Conservation (phyloP, 192 early-diverging fungal genomes). For the Rhizophlyctis rosea region DNA sequence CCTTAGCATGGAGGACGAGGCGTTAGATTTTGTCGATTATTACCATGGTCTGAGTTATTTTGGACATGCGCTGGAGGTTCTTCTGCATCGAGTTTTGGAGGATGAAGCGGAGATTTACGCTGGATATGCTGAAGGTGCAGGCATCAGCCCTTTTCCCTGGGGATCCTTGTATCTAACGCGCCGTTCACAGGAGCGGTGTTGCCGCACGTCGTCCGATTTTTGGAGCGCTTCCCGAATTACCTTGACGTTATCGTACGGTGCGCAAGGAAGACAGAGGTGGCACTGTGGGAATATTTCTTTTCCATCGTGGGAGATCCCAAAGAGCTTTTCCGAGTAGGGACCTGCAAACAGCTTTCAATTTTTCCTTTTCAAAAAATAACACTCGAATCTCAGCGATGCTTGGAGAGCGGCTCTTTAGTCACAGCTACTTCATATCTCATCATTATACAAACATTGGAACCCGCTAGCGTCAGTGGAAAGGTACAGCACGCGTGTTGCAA, state of each 20-base stretch:
- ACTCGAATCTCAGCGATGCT: slow-evolving; percentile 51
- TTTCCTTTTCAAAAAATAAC: neutral
- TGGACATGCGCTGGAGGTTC: slow-evolving; percentile 86
- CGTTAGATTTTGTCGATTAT: slow-evolving; percentile 61
- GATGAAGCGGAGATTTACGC: slow-evolving; percentile 63
- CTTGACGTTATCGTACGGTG: slow-evolving; percentile 91
- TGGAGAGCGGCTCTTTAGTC: slow-evolving; percentile 62
- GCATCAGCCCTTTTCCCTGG: neutral
- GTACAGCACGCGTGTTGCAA: slow-evolving; percentile 29
- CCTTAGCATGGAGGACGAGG: slow-evolving; percentile 47
- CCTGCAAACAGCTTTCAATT: neutral
- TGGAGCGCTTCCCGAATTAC: slow-evolving; percentile 75
- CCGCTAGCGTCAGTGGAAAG: slow-evolving; percentile 59
- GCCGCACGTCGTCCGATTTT: slow-evolving; percentile 66
- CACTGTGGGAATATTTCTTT: slow-evolving; percentile 88
- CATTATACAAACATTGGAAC: slow-evolving; percentile 88
- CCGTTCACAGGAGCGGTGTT: slow-evolving; percentile 53
- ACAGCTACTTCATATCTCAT: slow-evolving; percentile 93
- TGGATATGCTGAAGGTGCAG: slow-evolving; percentile 19
- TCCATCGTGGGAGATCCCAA: slow-evolving; percentile 78
- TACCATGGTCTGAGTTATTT: slow-evolving; percentile 84
- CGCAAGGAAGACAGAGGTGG: slow-evolving; percentile 93
- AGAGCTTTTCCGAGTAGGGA: slow-evolving; percentile 73
- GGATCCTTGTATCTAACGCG: neutral
- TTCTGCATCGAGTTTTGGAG: slow-evolving; percentile 85